Conservation (phyloP, 2,329 filamentous ascomycete genomes). For the Epichloe sibirici region DNA sequence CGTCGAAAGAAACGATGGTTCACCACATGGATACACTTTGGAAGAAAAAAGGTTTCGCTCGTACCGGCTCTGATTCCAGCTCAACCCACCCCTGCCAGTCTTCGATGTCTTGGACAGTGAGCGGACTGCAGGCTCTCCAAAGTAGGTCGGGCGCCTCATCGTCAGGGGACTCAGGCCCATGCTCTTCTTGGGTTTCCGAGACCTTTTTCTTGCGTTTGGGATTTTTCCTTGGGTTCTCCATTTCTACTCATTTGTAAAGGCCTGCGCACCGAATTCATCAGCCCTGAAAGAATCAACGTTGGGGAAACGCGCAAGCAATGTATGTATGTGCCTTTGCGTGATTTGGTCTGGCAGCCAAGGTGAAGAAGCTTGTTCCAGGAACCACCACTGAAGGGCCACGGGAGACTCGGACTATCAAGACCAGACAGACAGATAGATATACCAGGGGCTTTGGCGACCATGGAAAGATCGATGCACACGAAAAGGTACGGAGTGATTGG, state of each 20-base stretch:
- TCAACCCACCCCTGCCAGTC: constrained; percentile 68
- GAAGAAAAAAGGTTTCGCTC: constrained; percentile 13
- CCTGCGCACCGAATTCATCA: background rate
- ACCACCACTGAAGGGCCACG: background rate
- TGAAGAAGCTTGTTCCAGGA: background rate
- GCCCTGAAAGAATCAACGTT: no score
- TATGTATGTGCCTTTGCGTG: background rate
- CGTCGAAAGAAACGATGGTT: background rate
- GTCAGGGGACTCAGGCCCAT: constrained; percentile 13
- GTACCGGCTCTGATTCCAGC: constrained; percentile 78
- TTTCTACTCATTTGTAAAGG: background rate
- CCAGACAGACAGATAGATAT: no score
- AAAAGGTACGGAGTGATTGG: no score
- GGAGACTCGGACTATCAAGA: no score
- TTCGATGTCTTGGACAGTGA: constrained; percentile 38
- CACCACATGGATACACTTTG: background rate
- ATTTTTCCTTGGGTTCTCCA: constrained; percentile 19
- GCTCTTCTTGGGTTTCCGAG: constrained; percentile 13
- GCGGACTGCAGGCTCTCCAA: constrained; percentile 32
- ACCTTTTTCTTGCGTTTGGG: constrained; percentile 30
- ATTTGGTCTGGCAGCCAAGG: background rate
- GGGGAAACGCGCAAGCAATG: background rate
- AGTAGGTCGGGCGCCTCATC: constrained; percentile 22
- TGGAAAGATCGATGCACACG: background rate
- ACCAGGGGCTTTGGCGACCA: background rate